Evolutionary conservation across 2,329 filamentous ascomycete genomes (phyloP).

Genomic region (Helminthosporium solani): DNA sequence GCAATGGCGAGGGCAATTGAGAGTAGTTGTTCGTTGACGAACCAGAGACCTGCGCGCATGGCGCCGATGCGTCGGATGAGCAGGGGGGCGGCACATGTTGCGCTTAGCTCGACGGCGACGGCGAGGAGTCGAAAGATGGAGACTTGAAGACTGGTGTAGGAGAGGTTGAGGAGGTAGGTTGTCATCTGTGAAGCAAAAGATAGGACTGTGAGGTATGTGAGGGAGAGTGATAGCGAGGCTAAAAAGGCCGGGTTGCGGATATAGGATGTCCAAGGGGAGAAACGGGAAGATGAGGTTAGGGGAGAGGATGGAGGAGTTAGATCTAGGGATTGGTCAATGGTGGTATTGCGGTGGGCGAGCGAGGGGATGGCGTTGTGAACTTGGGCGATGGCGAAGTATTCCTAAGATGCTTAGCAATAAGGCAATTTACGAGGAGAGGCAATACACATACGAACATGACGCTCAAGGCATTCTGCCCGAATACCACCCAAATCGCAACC

Average conservation of each 20-base stretch:
- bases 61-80: conserved; percentile 53
- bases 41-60: conserved; percentile 70
- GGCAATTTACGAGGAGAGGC: too few relatives aligned
- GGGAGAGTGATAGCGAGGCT: conserved; percentile 59
- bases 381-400: conserved; percentile 56
- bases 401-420: conserved; percentile 23
- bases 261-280: conserved; percentile 46
- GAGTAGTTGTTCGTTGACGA: conserved; percentile 65
- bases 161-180: conserved; percentile 60
- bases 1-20: conserved; percentile 49
- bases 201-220: conserved; percentile 59
- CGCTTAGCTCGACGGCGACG: conserved; percentile 58
- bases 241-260: conserved; percentile 57
- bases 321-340: background rate
- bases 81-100: conserved; percentile 61
- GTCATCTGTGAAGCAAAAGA: conserved; percentile 59
- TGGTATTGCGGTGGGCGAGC: conserved; percentile 16
- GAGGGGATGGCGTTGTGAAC: conserved; percentile 40
- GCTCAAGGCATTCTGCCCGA: conserved; percentile 53
- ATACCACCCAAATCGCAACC: conserved; percentile 52
- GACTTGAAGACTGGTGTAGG: conserved; percentile 55
- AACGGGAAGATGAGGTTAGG: conserved; percentile 3
- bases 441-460: conserved; percentile 36
- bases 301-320: conserved; percentile 1
- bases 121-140: conserved; percentile 56